Evolutionary conservation across 495 filamentous ascomycete genomes (phyloP).

Genomic region (Diplogelasinospora grovesii): DNA sequence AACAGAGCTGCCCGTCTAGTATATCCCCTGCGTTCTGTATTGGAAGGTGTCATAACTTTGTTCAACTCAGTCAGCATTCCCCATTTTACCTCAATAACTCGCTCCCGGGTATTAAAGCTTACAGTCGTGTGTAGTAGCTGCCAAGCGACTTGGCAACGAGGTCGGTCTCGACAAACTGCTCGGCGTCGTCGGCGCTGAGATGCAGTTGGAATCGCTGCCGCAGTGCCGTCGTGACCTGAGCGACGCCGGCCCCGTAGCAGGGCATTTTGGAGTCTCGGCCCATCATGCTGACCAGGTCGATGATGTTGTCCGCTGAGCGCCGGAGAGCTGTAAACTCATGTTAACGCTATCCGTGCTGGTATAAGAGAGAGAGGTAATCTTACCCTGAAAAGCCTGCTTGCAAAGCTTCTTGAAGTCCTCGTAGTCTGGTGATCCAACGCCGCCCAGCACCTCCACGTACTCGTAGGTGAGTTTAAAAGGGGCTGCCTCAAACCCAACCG

Average conservation of each 20-base stretch:
- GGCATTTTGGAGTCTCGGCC: constrained; percentile 69
- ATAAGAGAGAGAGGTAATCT: constrained; percentile 4
- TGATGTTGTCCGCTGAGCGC: constrained; percentile 62
- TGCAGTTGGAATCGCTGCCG: constrained; percentile 64
- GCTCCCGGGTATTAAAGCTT: constrained; percentile 19
- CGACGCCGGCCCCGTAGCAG: constrained; percentile 60
- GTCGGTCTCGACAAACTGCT: constrained; percentile 65
- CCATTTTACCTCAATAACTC: constrained; percentile 3
- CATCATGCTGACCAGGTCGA: constrained; percentile 71
- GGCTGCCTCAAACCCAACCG: constrained; percentile 70
- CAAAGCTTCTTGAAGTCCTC: constrained; percentile 62
- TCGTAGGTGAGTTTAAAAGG: constrained; percentile 75
- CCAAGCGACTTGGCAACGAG: constrained; percentile 63
- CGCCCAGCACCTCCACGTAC: constrained; percentile 69
- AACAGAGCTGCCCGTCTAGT: constrained; percentile 35
- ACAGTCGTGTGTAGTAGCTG: constrained; percentile 73
- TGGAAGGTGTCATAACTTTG: constrained; percentile 71
- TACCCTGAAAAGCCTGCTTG: constrained; percentile 69
- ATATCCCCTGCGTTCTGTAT: constrained; percentile 73
- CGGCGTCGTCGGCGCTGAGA: constrained; percentile 65
- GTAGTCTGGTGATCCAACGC: constrained; percentile 53
- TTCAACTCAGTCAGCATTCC: constrained; percentile 5
- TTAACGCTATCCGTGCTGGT: constrained; percentile 5
- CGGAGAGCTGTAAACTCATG: constrained; percentile 45
- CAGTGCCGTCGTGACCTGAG: constrained; percentile 54